Evolutionary conservation across 2,329 filamentous ascomycete genomes (phyloP).

Genomic region (Fusarium sp.): DNA sequence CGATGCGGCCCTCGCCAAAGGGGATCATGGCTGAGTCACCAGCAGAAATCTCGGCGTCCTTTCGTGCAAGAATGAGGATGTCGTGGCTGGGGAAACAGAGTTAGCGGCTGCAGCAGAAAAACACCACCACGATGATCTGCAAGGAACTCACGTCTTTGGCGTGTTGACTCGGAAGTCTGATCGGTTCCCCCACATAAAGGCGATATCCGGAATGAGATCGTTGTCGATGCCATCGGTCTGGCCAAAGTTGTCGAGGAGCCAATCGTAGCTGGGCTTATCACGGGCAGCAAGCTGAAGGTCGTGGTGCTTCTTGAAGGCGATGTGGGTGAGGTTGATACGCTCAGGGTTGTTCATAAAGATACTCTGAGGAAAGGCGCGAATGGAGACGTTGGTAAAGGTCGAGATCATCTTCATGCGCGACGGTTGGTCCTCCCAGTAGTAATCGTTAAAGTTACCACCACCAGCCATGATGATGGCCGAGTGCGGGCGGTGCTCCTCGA

Average conservation of each 20-base stretch:
- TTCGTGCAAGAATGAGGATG: conserved; percentile 41
- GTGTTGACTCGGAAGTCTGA: conserved; percentile 41
- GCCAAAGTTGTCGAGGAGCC: conserved; percentile 38
- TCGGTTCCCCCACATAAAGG: conserved; percentile 43
- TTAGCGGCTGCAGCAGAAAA: conserved; percentile 11
- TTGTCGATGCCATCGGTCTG: conserved; percentile 32
- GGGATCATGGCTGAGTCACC: conserved; percentile 34
- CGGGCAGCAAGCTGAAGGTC: conserved; percentile 41
- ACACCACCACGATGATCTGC: not conserved
- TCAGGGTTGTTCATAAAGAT: conserved; percentile 39
- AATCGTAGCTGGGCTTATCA: conserved; percentile 42
- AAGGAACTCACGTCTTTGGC: conserved; percentile 39
- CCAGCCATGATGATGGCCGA: conserved; percentile 44
- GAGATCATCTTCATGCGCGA: conserved; percentile 44
- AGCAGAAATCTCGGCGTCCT: conserved; percentile 38
- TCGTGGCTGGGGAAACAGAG: conserved; percentile 28
- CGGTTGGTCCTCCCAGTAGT: conserved; percentile 44
- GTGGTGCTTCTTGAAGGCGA: conserved; percentile 35
- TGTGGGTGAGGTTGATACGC: conserved; percentile 31
- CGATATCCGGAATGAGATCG: conserved; percentile 42
- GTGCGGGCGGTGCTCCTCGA: conserved; percentile 41
- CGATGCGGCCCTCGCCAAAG: conserved; percentile 38
- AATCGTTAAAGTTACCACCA: conserved; percentile 43
- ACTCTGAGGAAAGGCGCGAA: conserved; percentile 42
- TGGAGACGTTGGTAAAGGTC: conserved; percentile 34